A percentile compares a stretch with the other conserved stretches of the same genome.
These are phyloP conservation scores for Fagus sylvatica DNA, from an alignment of 306 rosid species.

Conservation along the genomic window DNA sequence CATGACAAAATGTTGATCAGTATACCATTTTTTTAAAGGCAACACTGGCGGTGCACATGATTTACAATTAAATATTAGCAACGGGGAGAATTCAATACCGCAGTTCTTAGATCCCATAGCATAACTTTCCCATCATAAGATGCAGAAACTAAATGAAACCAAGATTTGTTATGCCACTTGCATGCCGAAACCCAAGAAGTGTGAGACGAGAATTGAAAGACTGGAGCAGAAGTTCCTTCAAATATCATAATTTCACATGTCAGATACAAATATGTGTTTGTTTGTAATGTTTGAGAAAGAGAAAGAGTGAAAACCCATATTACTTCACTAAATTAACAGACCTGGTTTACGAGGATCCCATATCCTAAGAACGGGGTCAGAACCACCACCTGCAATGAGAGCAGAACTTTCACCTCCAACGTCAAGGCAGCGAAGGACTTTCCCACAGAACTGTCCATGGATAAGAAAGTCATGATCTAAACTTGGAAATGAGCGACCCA, in stretches of 20 bases:
- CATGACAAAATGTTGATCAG: constrained; percentile 22
- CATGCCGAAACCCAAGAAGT: constrained; percentile 79
- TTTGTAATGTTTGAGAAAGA: background rate
- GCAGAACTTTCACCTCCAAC: constrained; percentile 88
- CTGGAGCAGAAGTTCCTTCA: constrained; percentile 89
- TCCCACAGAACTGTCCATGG: constrained; percentile 61
- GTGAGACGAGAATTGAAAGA: constrained; percentile 79
- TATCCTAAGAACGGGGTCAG: constrained; percentile 78
- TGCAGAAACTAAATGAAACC: constrained; percentile 78
- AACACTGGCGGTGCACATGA: background rate
- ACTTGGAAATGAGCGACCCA: background rate
- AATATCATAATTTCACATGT: constrained; percentile 2
- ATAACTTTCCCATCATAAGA: constrained; percentile 88
- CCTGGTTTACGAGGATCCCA: constrained; percentile 99
- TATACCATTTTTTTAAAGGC: background rate
- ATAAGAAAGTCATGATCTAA: constrained; percentile 23
- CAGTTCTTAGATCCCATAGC: constrained; percentile 97
- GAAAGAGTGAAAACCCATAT: background rate
- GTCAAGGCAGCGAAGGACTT: constrained; percentile 83
- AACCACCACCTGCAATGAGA: constrained; percentile 82
- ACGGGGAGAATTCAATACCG: constrained; percentile 50
- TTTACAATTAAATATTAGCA: background rate
- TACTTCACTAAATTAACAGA: constrained; percentile 28
- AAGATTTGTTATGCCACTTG: constrained; percentile 80
- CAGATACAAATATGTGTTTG: constrained; percentile 10